These are phyloP conservation scores for Rosa hybrid DNA, from an alignment of 331 rosid species.

Conservation along the genomic window DNA sequence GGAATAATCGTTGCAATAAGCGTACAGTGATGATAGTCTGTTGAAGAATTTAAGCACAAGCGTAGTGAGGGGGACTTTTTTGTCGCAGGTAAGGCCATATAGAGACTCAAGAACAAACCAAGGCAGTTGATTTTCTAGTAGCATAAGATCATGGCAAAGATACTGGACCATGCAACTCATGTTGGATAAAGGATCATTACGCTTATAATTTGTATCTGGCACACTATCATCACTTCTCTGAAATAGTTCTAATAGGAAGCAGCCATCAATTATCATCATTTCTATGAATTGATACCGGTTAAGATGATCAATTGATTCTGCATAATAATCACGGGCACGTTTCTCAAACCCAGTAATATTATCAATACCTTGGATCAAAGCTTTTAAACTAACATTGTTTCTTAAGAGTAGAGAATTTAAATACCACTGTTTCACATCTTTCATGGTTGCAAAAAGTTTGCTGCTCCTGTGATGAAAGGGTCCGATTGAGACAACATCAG, in stretches of 20 bases:
- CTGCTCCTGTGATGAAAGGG: conserved; percentile 10
- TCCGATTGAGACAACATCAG: conserved; percentile 14
- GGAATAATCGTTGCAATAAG: too few relatives aligned
- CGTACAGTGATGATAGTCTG: not conserved
- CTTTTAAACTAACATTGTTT: fast-evolving
- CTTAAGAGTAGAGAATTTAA: not conserved
- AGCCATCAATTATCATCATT: conserved; percentile 25
- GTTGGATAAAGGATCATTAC: not conserved
- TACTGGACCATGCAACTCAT: not conserved
- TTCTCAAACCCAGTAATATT: not conserved
- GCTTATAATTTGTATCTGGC: too few relatives aligned
- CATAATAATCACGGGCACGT: conserved; percentile 15
- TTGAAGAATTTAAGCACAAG: not conserved
- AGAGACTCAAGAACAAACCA: not conserved
- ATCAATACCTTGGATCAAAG: not conserved
- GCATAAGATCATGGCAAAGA: conserved; percentile 13
- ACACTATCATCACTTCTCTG: not conserved
- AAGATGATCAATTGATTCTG: not conserved
- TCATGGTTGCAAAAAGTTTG: not conserved
- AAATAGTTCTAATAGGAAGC: conserved; percentile 24
- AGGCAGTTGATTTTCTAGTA: conserved; percentile 26
- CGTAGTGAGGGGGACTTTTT: not conserved
- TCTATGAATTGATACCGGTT: not conserved
- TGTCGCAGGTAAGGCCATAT: not conserved
- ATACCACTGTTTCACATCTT: not conserved